phyloP scores from a whole-genome alignment of 257 asterid genomes.

The Nyctanthes arbortristis region DNA sequence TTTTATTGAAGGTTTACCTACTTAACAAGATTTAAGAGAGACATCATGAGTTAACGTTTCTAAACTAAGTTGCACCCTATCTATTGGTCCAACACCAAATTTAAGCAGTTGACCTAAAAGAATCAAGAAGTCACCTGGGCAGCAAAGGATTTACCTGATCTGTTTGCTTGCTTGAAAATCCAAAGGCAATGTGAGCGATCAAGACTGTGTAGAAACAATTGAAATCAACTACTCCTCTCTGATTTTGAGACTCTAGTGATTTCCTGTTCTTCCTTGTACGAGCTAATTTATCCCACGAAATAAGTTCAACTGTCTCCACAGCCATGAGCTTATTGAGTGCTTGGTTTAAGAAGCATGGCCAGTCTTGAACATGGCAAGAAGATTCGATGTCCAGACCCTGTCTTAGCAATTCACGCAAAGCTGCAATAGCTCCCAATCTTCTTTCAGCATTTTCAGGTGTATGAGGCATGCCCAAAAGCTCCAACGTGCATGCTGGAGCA shows the following conservation, averaged over 20 bases:
- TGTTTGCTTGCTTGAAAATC: constrained; percentile 85
- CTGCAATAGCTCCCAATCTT: constrained; percentile 88
- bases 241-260: constrained; percentile 87
- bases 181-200: constrained; percentile 89
- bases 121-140: constrained; percentile 2
- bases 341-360: constrained; percentile 92
- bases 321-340: constrained; percentile 91
- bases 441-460: constrained; percentile 96
- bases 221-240: constrained; percentile 82
- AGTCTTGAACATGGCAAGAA: constrained; percentile 92
- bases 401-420: constrained; percentile 87
- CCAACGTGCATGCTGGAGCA: constrained; percentile 97
- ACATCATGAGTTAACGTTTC: not conserved
- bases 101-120: not conserved
- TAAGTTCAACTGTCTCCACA: constrained; percentile 85
- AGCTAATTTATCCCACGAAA: constrained; percentile 84
- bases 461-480: constrained; percentile 85
- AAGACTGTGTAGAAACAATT: constrained; percentile 76
- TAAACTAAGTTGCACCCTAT: constrained; percentile 1
- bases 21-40: not conserved
- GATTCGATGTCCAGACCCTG: constrained; percentile 94
- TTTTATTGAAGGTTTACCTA: not conserved
- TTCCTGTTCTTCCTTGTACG: constrained; percentile 84
- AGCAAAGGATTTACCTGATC: constrained; percentile 59
- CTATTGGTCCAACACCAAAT: not conserved